These are phyloP conservation scores for Spathaspora hagerdaliae DNA, from an alignment of 805 yeast species.

Conservation along the genomic window DNA sequence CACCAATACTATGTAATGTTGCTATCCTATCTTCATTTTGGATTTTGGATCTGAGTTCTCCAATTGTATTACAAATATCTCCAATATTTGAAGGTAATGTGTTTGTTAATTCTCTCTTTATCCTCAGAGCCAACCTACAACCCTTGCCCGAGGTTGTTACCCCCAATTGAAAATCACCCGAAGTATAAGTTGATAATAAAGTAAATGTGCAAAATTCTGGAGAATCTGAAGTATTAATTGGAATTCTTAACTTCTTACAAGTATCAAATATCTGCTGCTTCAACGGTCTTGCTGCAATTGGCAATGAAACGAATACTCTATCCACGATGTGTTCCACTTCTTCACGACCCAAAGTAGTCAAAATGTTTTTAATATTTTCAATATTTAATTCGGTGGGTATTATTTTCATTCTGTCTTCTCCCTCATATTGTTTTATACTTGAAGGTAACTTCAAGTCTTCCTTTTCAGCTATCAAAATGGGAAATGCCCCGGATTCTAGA, in stretches of 20 bases:
- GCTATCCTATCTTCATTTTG: slow-evolving; percentile 47
- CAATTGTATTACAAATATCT: slow-evolving; percentile 63
- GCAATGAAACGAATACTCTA: slow-evolving; percentile 62
- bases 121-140: slow-evolving; percentile 76
- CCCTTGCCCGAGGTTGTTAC: slow-evolving; percentile 87
- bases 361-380: slow-evolving; percentile 25
- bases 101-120: slow-evolving; percentile 68
- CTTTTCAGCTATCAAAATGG: slow-evolving; percentile 44
- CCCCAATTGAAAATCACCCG: slow-evolving; percentile 77
- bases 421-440: slow-evolving; percentile 19
- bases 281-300: slow-evolving; percentile 18
- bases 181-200: slow-evolving; percentile 62
- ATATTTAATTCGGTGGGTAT: slow-evolving; percentile 9
- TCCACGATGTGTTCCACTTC: slow-evolving; percentile 68
- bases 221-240: slow-evolving; percentile 74
- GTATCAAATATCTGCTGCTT: slow-evolving; percentile 41
- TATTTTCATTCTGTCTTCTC: slow-evolving; percentile 21
- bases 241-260: slow-evolving; percentile 67
- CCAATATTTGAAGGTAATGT: slow-evolving; percentile 69
- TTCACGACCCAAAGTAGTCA: slow-evolving; percentile 55
- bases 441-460: slow-evolving; percentile 16
- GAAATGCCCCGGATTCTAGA: slow-evolving; percentile 52
- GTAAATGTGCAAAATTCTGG: slow-evolving; percentile 74
- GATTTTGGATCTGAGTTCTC: slow-evolving; percentile 55
- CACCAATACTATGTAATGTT: slow-evolving; percentile 41